Percentiles rank a stretch among this genome's conserved stretches.
Evolutionary conservation across 1,284 basidiomycete species (phyloP).

Genomic region (Mycosarcoma mackinlayi): DNA sequence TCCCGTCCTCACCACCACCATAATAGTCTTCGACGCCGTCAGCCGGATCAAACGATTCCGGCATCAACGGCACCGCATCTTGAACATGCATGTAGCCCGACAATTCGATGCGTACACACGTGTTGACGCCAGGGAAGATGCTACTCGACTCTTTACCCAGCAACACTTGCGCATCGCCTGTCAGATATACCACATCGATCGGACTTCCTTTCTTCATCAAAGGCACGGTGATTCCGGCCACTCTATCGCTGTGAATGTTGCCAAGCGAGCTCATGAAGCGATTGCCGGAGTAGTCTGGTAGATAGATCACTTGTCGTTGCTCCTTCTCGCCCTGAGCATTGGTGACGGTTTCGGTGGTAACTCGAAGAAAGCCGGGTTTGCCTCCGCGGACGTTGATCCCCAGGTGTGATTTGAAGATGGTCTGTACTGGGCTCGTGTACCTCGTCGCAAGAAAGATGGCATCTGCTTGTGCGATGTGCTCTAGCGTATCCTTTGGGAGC

Average conservation of each 20-base stretch:
- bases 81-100: constrained; percentile 35
- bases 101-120: constrained; percentile 21
- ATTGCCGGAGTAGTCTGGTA: constrained; percentile 40
- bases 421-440: constrained; percentile 23
- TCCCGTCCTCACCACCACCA: constrained; percentile 16
- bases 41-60: constrained; percentile 3
- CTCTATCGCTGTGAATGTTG: constrained; percentile 35
- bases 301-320: constrained; percentile 27
- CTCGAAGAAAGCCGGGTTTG: constrained; percentile 35
- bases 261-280: constrained; percentile 45
- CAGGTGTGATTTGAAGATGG: constrained; percentile 44
- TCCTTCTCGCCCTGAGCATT: constrained; percentile 4
- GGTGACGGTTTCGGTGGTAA: constrained; percentile 8
- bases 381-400: constrained; percentile 44
- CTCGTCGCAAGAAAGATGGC: constrained; percentile 30
- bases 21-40: constrained; percentile 22
- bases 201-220: constrained; percentile 25
- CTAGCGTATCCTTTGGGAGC: constrained; percentile 21
- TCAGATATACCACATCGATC: constrained; percentile 42
- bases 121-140: constrained; percentile 25
- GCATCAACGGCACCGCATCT: constrained; percentile 29
- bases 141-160: constrained; percentile 16
- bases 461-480: constrained; percentile 32
- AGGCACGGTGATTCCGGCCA: constrained; percentile 31
- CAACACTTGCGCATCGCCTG: constrained; percentile 27